Base-by-base conservation (phyloP, 2,329 filamentous ascomycete species). In the Aspergillus sp. region DNA sequence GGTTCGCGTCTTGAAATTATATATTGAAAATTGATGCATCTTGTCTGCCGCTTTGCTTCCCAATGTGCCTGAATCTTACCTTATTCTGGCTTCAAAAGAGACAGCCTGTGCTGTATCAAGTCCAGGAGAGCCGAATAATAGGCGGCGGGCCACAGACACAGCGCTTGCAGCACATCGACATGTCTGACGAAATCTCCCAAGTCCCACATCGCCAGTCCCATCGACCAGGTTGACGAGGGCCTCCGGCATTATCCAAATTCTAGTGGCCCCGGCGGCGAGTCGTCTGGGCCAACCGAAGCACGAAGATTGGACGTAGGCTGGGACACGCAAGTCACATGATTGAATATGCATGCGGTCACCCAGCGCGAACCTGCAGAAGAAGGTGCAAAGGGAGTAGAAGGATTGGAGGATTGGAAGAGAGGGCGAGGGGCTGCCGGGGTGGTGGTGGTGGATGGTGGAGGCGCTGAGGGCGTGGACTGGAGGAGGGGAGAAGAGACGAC, bases 261-360 rank as follows among this genome's bases (percentile, higher is more conserved):
- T 52, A 48, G 49, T 48, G 28, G 38, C 49, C 23, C 64, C 68
- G 66, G 64, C 59, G 68, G 54, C 59, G 57, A 56, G 60, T 60
- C 54, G 60, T 63, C 64, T 54, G 54, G 64, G 56, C 64, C 66
- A 68, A 68, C 65, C 59, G 60, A 65, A 52, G 61, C 57, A 59
- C 52, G 62, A 60, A 68, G 63, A 68, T 71, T 73, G 73, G 70
- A 69, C 60, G 66, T 67, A 46, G 63, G 54, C 56, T 57, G 63
- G 54, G 65, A 68, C 66, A 63, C 63, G n/a, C 28, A 34, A 65
- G 73, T 77, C 75, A 77, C 75, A 77, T 77, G 75, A 77, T 72
- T 67, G 65, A 70, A 68, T 57, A 51, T 61, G 64, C 64, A 70
- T 76, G 74, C 74, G 74, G 61, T 72, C 66, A 69, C 69, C 66